phyloP scores from a whole-genome alignment of 2,329 filamentous ascomycete species.

The Huntiella abstrusa region DNA sequence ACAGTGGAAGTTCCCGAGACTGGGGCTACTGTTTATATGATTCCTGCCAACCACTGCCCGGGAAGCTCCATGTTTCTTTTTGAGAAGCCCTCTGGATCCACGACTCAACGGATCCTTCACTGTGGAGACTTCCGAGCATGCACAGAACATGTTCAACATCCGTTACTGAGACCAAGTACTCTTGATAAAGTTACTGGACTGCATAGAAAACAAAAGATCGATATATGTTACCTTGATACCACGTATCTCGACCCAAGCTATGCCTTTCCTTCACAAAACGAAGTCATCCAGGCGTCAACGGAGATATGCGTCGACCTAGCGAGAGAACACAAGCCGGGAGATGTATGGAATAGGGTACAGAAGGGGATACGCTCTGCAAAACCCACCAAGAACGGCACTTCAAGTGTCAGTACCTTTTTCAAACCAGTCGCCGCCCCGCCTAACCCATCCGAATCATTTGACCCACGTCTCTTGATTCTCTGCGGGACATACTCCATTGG shows the following conservation, averaged over 20 bases:
- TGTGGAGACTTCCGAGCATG: conserved; percentile 94
- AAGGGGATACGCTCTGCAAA: conserved; percentile 18
- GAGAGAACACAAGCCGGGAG: conserved; percentile 39
- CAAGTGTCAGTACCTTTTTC: conserved; percentile 33
- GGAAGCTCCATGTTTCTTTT: conserved; percentile 89
- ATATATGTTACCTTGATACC: conserved; percentile 91
- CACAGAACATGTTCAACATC: conserved; percentile 64
- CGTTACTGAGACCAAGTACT: conserved; percentile 57
- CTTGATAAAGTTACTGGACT: conserved; percentile 53
- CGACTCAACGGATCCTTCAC: conserved; percentile 65
- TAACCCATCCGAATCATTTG: conserved; percentile 14
- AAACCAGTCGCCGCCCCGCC: conserved; percentile 15
- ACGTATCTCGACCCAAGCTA: conserved; percentile 95
- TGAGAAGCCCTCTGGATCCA: conserved; percentile 48
- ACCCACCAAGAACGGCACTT: background rate
- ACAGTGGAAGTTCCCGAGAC: conserved; percentile 64
- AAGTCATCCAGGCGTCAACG: conserved; percentile 74
- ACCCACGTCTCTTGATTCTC: conserved; percentile 48
- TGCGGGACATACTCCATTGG: conserved; percentile 97
- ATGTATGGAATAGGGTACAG: conserved; percentile 12
- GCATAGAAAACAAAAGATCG: conserved; percentile 64
- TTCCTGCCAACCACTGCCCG: conserved; percentile 89
- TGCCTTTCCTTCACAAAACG: conserved; percentile 73
- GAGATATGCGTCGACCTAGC: conserved; percentile 69
- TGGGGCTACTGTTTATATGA: conserved; percentile 80